Percentiles rank a stretch among this genome's conserved stretches.
These are phyloP conservation scores for Bidens hawaiensis DNA, from an alignment of 140 eudicot species.

Conservation along the genomic window DNA sequence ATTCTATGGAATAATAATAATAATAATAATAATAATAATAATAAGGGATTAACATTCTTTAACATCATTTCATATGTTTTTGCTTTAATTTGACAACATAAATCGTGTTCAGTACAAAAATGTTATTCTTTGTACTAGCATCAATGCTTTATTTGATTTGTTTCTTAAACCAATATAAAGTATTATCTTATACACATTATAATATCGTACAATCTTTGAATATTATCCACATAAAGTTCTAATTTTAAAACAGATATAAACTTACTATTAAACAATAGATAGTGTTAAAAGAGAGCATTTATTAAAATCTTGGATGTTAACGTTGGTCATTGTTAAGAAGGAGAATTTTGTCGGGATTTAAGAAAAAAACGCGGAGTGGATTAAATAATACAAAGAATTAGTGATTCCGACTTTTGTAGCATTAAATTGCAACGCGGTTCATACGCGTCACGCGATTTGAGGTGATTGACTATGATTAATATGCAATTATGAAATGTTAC, in stretches of 20 bases:
- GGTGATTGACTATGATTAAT: not conserved
- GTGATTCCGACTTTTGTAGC: not conserved
- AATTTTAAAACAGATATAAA: not conserved
- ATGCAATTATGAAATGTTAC: not conserved
- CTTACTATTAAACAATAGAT: not conserved
- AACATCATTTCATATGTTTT: too few relatives aligned
- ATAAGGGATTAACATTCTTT: too few relatives aligned
- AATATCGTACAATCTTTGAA: not conserved
- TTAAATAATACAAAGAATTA: not conserved
- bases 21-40: too few relatives aligned
- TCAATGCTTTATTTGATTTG: too few relatives aligned
- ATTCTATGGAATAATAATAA: too few relatives aligned
- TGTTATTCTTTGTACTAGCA: too few relatives aligned
- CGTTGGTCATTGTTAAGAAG: slow-evolving; percentile 7
- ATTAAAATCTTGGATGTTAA: slow-evolving; percentile 8
- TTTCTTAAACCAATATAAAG: not conserved
- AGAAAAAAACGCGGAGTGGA: slow-evolving; percentile 21
- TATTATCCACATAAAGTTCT: not conserved
- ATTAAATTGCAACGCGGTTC: slow-evolving; percentile 16
- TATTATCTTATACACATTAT: not conserved
- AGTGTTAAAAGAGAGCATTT: not conserved
- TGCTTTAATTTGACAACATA: too few relatives aligned
- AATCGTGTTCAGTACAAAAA: too few relatives aligned
- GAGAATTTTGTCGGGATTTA: not conserved
- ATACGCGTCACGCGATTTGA: slow-evolving; percentile 25